phyloP scores from a whole-genome alignment of 768 basidiomycete species.

The Boletales sp. region DNA sequence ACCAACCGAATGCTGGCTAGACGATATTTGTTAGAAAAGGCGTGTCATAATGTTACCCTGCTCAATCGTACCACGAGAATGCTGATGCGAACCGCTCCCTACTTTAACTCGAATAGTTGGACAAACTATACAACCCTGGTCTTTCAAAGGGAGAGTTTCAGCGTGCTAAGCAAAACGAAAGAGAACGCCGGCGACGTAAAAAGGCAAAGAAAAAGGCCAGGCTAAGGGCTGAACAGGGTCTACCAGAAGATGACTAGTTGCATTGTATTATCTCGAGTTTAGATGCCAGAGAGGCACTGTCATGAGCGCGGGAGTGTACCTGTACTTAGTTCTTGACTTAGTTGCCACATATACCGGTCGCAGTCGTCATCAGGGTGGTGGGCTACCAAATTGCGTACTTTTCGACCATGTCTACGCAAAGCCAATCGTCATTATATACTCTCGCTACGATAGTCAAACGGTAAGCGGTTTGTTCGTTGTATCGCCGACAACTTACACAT shows the following conservation, averaged over 20 bases:
- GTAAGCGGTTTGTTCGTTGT: slow-evolving; percentile 35
- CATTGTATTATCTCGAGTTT: too few species aligned
- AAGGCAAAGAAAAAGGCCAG: slow-evolving; percentile 70
- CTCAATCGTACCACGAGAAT: slow-evolving; percentile 3
- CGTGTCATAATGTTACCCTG: slow-evolving; percentile 36
- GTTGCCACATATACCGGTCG: slow-evolving; percentile 17
- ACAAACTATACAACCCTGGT: slow-evolving; percentile 70
- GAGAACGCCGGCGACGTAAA: slow-evolving; percentile 70
- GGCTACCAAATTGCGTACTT: neutral
- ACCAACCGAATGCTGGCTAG: slow-evolving; percentile 79
- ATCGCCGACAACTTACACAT: slow-evolving; percentile 4
- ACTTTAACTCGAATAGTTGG: slow-evolving; percentile 47
- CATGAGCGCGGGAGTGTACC: too few species aligned
- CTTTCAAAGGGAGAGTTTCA: slow-evolving; percentile 66
- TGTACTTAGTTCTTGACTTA: too few species aligned
- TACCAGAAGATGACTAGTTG: slow-evolving; percentile 10
- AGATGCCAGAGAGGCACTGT: too few species aligned
- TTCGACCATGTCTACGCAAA: slow-evolving; percentile 32
- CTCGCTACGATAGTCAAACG: slow-evolving; percentile 82
- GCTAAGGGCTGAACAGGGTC: slow-evolving; percentile 24
- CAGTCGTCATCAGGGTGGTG: neutral
- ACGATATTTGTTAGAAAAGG: slow-evolving; percentile 72
- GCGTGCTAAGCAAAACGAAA: slow-evolving; percentile 70
- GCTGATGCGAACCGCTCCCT: slow-evolving; percentile 17
- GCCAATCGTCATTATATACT: slow-evolving; percentile 56